These are phyloP conservation scores for Chenopodium suecicum DNA, from an alignment of 148 eudicot species.

Conservation along the genomic window DNA sequence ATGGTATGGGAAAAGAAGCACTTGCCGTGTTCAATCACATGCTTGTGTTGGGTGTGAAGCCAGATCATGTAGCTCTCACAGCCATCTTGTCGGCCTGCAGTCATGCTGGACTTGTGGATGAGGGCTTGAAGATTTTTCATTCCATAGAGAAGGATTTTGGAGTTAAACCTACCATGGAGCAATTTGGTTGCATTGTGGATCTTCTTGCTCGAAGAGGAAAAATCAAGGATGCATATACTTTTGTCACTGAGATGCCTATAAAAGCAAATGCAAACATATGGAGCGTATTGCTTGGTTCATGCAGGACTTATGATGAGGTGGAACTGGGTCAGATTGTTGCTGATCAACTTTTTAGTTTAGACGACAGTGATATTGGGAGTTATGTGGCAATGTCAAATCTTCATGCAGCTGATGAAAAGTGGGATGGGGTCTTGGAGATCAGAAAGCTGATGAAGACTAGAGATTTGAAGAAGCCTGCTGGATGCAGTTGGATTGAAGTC, in stretches of 20 bases:
- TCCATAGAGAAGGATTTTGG: constrained; percentile 46
- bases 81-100: constrained; percentile 69
- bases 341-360: constrained; percentile 39
- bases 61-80: constrained; percentile 61
- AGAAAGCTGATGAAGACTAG: constrained; percentile 52
- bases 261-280: constrained; percentile 59
- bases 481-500: constrained; percentile 76
- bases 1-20: constrained; percentile 76
- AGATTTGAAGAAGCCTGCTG: constrained; percentile 60
- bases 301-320: constrained; percentile 57
- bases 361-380: constrained; percentile 47
- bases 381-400: constrained; percentile 69
- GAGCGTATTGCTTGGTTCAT: constrained; percentile 62
- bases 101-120: constrained; percentile 66
- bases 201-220: constrained; percentile 72
- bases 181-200: constrained; percentile 72
- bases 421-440: constrained; percentile 67
- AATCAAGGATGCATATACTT: constrained; percentile 56
- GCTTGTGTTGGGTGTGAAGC: constrained; percentile 52
- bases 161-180: constrained; percentile 51
- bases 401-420: constrained; percentile 61
- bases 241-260: constrained; percentile 57
- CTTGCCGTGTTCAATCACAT: constrained; percentile 42
- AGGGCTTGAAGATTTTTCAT: constrained; percentile 60
- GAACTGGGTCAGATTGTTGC: constrained; percentile 55